Conservation (phyloP, 192 early-diverging fungal genomes). For the Backusella circina region DNA sequence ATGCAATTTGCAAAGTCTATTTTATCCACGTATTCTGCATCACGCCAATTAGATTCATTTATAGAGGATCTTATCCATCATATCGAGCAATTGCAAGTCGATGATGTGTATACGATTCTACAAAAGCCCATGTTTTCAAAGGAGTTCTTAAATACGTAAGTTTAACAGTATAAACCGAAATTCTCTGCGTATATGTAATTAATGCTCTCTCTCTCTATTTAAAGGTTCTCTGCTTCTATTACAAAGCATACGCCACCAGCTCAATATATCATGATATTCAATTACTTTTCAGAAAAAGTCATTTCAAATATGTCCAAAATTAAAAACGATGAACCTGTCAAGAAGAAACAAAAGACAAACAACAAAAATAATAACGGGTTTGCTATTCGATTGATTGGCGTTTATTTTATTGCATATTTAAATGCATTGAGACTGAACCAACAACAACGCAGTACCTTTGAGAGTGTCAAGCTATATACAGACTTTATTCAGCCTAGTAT, state of each 20-base stretch:
- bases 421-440: slow-evolving; percentile 2
- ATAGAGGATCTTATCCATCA: slow-evolving; percentile 15
- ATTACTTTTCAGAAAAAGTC: slow-evolving; percentile 10
- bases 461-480: not conserved
- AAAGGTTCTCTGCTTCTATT: slow-evolving; percentile 13
- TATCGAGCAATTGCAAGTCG: not conserved
- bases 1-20: slow-evolving; percentile 12
- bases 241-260: slow-evolving; percentile 23
- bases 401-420: slow-evolving; percentile 12
- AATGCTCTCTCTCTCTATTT: not conserved
- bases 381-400: not conserved
- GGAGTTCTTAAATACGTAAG: slow-evolving; percentile 23
- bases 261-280: slow-evolving; percentile 21
- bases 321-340: not conserved
- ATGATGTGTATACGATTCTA: slow-evolving; percentile 8
- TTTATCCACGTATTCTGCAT: slow-evolving; percentile 18
- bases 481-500: slow-evolving; percentile 9
- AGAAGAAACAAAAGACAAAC: not conserved
- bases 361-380: not conserved
- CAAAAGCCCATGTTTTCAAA: slow-evolving; percentile 22
- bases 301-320: not conserved
- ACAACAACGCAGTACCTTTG: not conserved
- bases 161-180: not conserved
- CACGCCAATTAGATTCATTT: slow-evolving; percentile 29
- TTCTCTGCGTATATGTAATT: not conserved